A percentile compares a stretch with the other conserved stretches of the same genome.
These are phyloP conservation scores for Aspergillus carlsbadensis DNA, from an alignment of 495 filamentous ascomycete genomes.

Conservation along the genomic window DNA sequence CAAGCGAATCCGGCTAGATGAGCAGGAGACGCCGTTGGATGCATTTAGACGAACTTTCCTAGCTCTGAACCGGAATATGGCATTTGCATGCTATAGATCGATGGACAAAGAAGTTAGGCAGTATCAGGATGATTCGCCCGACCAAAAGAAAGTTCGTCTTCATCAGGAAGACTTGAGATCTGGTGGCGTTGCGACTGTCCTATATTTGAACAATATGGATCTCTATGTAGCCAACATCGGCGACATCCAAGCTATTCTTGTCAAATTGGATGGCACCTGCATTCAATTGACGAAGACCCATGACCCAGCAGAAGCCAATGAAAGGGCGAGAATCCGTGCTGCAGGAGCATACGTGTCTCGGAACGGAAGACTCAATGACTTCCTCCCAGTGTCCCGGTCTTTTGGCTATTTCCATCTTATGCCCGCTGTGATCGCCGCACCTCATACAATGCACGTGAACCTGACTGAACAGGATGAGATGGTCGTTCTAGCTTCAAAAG, in stretches of 20 bases:
- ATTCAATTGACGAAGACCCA: constrained; percentile 85
- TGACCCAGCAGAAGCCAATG: constrained; percentile 79
- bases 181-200: constrained; percentile 87
- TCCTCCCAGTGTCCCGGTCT: constrained; percentile 85
- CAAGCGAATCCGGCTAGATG: constrained; percentile 51
- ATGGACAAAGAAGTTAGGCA: constrained; percentile 62
- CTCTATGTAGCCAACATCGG: constrained; percentile 94
- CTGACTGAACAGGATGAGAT: constrained; percentile 91
- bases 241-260: constrained; percentile 90
- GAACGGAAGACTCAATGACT: constrained; percentile 89
- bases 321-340: constrained; percentile 86
- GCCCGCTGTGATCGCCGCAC: constrained; percentile 89
- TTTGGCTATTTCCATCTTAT: constrained; percentile 94
- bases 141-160: constrained; percentile 61
- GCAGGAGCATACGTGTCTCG: constrained; percentile 95
- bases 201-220: constrained; percentile 85
- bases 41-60: constrained; percentile 86
- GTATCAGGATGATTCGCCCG: constrained; percentile 66
- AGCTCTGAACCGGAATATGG: constrained; percentile 88
- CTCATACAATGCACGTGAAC: constrained; percentile 73
- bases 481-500: constrained; percentile 84
- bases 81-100: constrained; percentile 78
- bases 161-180: constrained; percentile 84
- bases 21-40: constrained; percentile 70
- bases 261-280: constrained; percentile 79